Evolutionary conservation across 768 basidiomycete species (phyloP).

Genomic region (Lepiota subincarnata): DNA sequence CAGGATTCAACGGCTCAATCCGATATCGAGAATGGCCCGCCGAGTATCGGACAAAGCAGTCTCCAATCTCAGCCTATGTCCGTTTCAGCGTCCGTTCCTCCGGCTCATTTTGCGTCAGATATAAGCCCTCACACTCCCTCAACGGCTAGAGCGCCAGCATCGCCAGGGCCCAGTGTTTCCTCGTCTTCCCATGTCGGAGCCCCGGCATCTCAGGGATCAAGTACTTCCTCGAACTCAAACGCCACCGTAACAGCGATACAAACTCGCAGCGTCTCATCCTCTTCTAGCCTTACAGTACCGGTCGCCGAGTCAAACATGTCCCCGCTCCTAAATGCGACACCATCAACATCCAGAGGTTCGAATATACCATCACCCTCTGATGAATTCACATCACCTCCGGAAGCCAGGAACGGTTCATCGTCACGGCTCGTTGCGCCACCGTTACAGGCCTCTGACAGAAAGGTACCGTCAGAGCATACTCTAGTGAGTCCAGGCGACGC

Average conservation of each 20-base stretch:
- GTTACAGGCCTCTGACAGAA: not conserved
- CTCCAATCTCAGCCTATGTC: not conserved
- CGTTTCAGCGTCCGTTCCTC: not conserved
- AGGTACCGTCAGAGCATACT: not conserved
- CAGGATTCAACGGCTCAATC: not conserved
- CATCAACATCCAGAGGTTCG: not conserved
- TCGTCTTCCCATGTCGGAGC: not conserved
- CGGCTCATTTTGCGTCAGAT: not conserved
- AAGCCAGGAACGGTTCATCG: not conserved
- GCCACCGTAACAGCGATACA: no score
- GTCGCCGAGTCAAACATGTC: not conserved
- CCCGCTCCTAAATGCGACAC: not conserved
- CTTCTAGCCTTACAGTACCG: not conserved
- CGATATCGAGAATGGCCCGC: not conserved
- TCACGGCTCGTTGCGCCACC: not conserved
- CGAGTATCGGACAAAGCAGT: not conserved
- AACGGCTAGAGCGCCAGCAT: not conserved
- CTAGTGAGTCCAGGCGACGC: constrained; percentile 3
- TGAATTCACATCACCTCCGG: not conserved
- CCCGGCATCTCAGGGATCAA: not conserved
- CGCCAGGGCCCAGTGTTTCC: not conserved
- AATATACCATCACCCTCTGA: not conserved
- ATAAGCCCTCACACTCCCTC: not conserved
- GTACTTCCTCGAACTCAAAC: no score
- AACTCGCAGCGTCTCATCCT: not conserved